A percentile compares a stretch with the other conserved stretches of the same genome.
Evolutionary conservation across 164 flowering plant species (phyloP).

Genomic region (Paratinospora sagittata): DNA sequence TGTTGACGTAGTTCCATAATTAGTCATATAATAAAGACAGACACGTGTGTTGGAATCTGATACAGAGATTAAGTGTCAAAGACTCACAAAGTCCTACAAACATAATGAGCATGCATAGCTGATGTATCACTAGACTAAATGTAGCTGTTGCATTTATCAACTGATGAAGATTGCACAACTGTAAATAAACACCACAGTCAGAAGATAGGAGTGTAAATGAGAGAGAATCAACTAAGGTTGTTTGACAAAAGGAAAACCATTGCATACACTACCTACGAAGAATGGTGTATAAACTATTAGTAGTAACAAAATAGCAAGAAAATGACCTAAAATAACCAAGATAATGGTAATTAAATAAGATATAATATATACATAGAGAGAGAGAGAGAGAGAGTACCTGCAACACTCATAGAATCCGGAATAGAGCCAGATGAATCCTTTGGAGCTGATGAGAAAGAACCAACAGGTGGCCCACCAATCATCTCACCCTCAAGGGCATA

Average conservation of each 20-base stretch:
- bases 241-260: not conserved
- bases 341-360: not conserved
- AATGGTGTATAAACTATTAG: no score
- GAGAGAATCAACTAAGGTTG: not conserved
- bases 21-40: no score
- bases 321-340: not conserved
- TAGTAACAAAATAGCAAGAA: not conserved
- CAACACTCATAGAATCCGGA: constrained; percentile 27
- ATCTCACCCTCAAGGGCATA: constrained; percentile 71
- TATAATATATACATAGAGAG: not conserved
- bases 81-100: no score
- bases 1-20: no score
- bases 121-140: no score
- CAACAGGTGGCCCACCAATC: constrained; percentile 56
- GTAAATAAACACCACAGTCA: no score
- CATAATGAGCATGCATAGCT: not conserved
- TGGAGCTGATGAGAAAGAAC: constrained; percentile 40
- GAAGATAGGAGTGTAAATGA: not conserved
- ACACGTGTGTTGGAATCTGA: not conserved
- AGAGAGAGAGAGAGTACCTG: constrained; percentile 34
- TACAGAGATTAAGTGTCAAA: not conserved
- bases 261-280: no score
- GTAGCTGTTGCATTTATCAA: no score
- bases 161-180: no score
- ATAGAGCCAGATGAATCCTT: constrained; percentile 38